Evolutionary conservation across 2,329 filamentous ascomycete species (phyloP), one percentile per base, ranked within the genome.

Genomic region (Cercospora brassicicola): DNA sequence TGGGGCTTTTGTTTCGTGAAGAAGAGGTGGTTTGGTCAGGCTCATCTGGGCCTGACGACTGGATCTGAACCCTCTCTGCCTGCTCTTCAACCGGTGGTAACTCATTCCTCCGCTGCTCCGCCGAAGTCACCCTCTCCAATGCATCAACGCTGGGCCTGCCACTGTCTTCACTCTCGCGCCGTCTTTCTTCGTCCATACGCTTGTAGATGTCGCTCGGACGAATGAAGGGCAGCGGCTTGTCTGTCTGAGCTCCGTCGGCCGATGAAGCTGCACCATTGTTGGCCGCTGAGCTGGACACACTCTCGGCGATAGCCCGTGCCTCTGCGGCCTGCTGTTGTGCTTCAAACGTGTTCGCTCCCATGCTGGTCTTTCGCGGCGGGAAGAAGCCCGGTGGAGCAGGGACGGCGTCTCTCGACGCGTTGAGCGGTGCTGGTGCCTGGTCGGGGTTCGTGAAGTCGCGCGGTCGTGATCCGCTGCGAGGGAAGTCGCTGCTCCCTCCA

Each of bases 131-230:
- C 18, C 71, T 57, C n/a, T 73, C 71, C 45, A 74, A 56, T 23
- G 84, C 84, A 71, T 89, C 88, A 67, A 87, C 76, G 70, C 84
- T 88, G 4, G 87, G 85, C 62, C 86, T 82, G 20, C 83, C 80
- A 9, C 86, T 86, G 1, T 90, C 89, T 66, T 86, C 78, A 1
- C 87, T 87, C 65, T 83, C 83, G 42, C 84, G 81, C 71, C 87
- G 84, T 71, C 81, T 85, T 69, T 91, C 90, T 72, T 92, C 89
- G 62, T 87, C 87, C 77, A 90, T 84, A 5, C 90, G 87, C 75
- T 87, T 90, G 77, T 94, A 94, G 51, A 94, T 90, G 72, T 96
- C 92, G 11, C 90, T 87, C 1, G 92, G 91, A 42, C 91, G 85
- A 65, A 93, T 84, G 72, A 94, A 89, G 0, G 89, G 85, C 20